Conservation (phyloP, 2,329 filamentous ascomycete species). For the Elsinoe australis region DNA sequence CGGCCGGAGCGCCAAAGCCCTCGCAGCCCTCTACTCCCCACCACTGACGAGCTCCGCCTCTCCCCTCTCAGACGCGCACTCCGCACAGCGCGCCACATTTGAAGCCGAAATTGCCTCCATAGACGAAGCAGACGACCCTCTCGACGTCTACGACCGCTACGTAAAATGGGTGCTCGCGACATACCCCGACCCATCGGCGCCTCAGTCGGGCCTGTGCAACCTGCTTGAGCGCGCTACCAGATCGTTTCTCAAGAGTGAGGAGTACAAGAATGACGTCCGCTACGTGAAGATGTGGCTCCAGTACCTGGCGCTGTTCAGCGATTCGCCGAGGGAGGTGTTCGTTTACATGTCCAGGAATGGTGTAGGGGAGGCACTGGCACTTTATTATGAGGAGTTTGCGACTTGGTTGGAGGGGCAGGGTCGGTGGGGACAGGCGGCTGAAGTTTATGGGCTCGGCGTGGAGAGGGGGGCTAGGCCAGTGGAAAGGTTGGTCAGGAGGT, state of each 20-base stretch:
- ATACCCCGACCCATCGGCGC: slow-evolving; percentile 86
- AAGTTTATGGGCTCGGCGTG: slow-evolving; percentile 85
- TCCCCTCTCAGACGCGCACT: slow-evolving; percentile 54
- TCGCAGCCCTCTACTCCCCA: slow-evolving; percentile 69
- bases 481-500: slow-evolving; percentile 78
- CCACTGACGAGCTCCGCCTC: slow-evolving; percentile 28
- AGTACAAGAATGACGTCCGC: slow-evolving; percentile 91
- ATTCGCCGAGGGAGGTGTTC: slow-evolving; percentile 86
- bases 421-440: slow-evolving; percentile 83
- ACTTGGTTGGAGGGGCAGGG: slow-evolving; percentile 80
- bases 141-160: slow-evolving; percentile 93
- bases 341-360: slow-evolving; percentile 81
- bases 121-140: slow-evolving; percentile 41
- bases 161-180: slow-evolving; percentile 94
- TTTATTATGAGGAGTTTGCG: slow-evolving; percentile 97
- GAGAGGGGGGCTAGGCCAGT: slow-evolving; percentile 78
- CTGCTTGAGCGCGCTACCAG: slow-evolving; percentile 91
- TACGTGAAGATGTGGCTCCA: slow-evolving; percentile 91
- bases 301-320: slow-evolving; percentile 88
- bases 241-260: slow-evolving; percentile 70
- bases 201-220: slow-evolving; percentile 80
- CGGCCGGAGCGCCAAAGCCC: slow-evolving; percentile 78
- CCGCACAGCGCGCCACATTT: slow-evolving; percentile 71
- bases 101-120: slow-evolving; percentile 57
- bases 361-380: slow-evolving; percentile 76